Base-by-base conservation (phyloP, 2,329 filamentous ascomycete species). In the Nemania sp. region DNA sequence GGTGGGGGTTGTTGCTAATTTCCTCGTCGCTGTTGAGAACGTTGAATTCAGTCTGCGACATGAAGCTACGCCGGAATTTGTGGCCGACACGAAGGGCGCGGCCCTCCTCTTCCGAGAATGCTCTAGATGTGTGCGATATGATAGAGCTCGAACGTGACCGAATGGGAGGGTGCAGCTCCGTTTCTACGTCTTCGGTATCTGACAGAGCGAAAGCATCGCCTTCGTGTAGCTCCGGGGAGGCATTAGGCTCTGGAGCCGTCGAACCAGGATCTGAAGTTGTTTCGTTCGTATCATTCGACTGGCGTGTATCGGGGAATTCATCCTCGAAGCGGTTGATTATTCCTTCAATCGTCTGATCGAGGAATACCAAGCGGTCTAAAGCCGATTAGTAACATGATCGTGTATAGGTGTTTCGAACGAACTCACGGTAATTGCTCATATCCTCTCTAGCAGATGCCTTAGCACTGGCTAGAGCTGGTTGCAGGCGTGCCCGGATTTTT, bases 261-360 rank as follows among this genome's bases (percentile, higher is more conserved):
- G 68, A 68, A 60, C 63, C 69, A 43, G 51, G 59, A 43, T 70
- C 68, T 1, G 70, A 66, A 6, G 65, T 49, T n/a, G 68, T 66
- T n/a, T 68, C 59, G 1, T 71, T 73, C 4, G 70, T 62, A 18
- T 70, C 70, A 37, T 72, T 65, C 13, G 69, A 68, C 57, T 79
- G 80, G 37, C 91, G 87, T 0, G 91, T 96, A 72, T 98, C 94
- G 0, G 95, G 95, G 70, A 92, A 98, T 75, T 98, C 94, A 73
- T 96, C 90, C 74, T 98, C 95, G 73, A 98, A 99, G 29, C 95
- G 90, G 73, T 91, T 88, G 71, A 98, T 98, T 78, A 98, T 97
- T 67, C 90, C 89, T 70, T 92, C 84, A 10, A 99, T 82, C 0
- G 95, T 98, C 62, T 90, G 82, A 70, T 97, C 92, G 32, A 99